Conservation (phyloP, 1,284 basidiomycete genomes). For the Papiliotrema flavescens region DNA sequence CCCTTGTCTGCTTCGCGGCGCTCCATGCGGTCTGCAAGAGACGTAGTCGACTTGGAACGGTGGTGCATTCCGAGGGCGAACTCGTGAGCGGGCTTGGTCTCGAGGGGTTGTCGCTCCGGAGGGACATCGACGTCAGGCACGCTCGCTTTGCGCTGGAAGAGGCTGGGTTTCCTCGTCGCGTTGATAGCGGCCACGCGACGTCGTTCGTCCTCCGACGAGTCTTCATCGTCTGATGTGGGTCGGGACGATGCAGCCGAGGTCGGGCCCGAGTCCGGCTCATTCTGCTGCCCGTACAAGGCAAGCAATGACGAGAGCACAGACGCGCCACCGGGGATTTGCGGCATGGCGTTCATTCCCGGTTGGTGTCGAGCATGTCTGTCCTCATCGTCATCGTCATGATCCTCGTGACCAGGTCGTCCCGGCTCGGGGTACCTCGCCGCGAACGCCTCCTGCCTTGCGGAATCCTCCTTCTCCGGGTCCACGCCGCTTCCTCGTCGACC, state of each 20-base stretch:
- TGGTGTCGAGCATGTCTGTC: background rate
- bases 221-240: slow-evolving; percentile 28
- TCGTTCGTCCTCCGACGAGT: slow-evolving; percentile 20
- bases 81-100: slow-evolving; percentile 3
- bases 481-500: slow-evolving; percentile 5
- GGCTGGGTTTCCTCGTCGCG: background rate
- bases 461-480: slow-evolving; percentile 32
- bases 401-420: background rate
- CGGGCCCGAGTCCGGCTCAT: slow-evolving; percentile 26
- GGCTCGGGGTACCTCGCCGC: slow-evolving; percentile 25
- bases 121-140: slow-evolving; percentile 1
- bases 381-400: background rate
- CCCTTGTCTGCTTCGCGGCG: slow-evolving; percentile 5
- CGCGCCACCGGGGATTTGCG: slow-evolving; percentile 26
- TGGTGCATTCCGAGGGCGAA: slow-evolving; percentile 4
- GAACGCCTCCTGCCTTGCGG: slow-evolving; percentile 26
- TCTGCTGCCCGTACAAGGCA: slow-evolving; percentile 39
- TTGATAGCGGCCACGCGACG: background rate
- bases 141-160: background rate
- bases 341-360: slow-evolving; percentile 13
- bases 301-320: slow-evolving; percentile 44
- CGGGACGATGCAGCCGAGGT: slow-evolving; percentile 44
- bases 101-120: slow-evolving; percentile 4
- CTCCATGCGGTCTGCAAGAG: slow-evolving; percentile 8
- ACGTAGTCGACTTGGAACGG: slow-evolving; percentile 12